A percentile compares a stretch with the other conserved stretches of the same genome.
These are phyloP conservation scores for Ichthyophthirius multifiliis DNA, from an alignment of 169 alveolate species.

Conservation along the genomic window DNA sequence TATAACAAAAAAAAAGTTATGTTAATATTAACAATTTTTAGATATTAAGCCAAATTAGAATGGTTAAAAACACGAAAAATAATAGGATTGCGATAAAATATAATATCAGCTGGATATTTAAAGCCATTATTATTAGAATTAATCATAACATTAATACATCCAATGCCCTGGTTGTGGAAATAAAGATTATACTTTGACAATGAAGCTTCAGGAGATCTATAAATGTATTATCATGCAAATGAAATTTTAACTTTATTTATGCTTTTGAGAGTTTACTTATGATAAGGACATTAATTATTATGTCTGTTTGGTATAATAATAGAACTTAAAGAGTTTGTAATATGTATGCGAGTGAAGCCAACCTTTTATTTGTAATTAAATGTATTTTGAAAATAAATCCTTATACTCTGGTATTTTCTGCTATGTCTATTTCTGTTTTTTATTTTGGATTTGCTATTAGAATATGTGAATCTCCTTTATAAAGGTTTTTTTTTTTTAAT, in stretches of 20 bases:
- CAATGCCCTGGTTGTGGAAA: constrained; percentile 23
- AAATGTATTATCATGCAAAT: constrained; percentile 24
- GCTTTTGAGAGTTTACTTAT: constrained; percentile 8
- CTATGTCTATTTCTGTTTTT: constrained; percentile 39
- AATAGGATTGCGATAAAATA: background rate
- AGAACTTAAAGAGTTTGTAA: constrained; percentile 47
- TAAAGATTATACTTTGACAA: constrained; percentile 13
- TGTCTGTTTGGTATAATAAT: constrained; percentile 26
- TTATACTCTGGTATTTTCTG: constrained; percentile 15
- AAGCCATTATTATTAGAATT: constrained; percentile 9
- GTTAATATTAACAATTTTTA: constrained; percentile 14
- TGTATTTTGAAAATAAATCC: constrained; percentile 61
- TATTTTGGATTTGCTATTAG: constrained; percentile 55
- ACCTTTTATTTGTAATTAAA: constrained; percentile 53
- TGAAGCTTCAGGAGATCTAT: background rate
- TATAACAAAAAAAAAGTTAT: background rate
- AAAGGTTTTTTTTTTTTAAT: too few species aligned
- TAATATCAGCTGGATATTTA: constrained; percentile 16
- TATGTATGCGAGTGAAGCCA: constrained; percentile 58
- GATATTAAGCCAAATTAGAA: constrained; percentile 24
- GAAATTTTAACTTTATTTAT: constrained; percentile 16
- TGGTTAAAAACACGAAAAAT: constrained; percentile 33
- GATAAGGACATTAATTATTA: constrained; percentile 5
- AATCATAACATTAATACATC: background rate
- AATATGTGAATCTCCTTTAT: constrained; percentile 58